Evolutionary conservation across 768 basidiomycete species (phyloP), one percentile per base, ranked within the genome.

Genomic region (Tylopilus intermedius): DNA sequence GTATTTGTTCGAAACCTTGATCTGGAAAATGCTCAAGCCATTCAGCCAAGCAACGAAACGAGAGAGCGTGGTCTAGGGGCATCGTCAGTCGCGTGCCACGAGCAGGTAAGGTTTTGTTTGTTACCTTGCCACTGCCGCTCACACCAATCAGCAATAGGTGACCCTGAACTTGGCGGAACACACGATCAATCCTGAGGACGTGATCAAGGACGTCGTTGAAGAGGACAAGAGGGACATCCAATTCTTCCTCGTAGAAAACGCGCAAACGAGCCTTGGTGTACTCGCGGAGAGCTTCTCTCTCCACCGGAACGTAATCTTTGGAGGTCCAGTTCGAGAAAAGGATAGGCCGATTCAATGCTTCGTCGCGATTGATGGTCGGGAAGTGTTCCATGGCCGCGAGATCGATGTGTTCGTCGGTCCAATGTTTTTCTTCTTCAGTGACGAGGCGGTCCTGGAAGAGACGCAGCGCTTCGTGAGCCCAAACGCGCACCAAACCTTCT

Each of bases 21-120:
- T 96, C 68, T 99, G 96, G 80, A 96, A 99, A 59, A 99, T 94
- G 66, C 90, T 96, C 49, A 99, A 76, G 41, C 96, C 96, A 62
- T 99, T 99, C 86, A 99, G 97, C 96, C 96, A 99, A 0, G 96
- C 96, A 26, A 99, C 96, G 68, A 99, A 99, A 44, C 96, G 86
- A 37, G 96, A 96, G 2, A 99, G 73, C 0, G 94, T 99, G 4
- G 96, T 99, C 96, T 97, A 64, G 8, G 26, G 14, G 48, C 11
- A 43, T 54, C 32, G 50, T 59, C 29, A 65, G 59, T 33, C 35
- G 50, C 51, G 51, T 52, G 57, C 39, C 53, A 53, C 21, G 39
- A 43, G 1, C 21, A 45, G 0, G 33, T 29, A 43, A 27, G 35
- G 32, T 30, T 41, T 50, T 26, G 24, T 33, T 15, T 58, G 73